Base-by-base conservation (phyloP, 208 protist genomes). In the Leishmania amazonensis region DNA sequence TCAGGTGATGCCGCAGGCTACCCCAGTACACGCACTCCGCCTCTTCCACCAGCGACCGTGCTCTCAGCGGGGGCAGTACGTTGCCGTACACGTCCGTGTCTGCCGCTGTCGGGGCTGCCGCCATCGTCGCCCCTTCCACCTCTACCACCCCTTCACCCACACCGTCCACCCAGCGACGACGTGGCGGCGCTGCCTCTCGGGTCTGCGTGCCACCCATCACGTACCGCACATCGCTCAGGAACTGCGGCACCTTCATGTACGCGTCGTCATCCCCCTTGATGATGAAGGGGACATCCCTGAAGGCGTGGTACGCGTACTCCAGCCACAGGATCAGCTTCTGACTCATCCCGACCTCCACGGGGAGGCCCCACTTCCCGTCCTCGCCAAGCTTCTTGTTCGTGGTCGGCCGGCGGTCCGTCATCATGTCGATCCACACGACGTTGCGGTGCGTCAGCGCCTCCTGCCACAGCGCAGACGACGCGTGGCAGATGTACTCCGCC, bases 181-280 rank as follows among this genome's bases (percentile, higher is more conserved):
- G 5, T 3, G 38, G 40, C 1, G 19, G 67, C 42, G 67, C 17
- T 6, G 67, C 38, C 17, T 49, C 21, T 4, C 75, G 75, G 21
- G 13, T 1, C 58, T 51, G 40, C 35, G 11, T 62, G 75, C 57
- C 75, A 57, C 75, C 57, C 58, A 70, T 60, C 54, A 75, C 51
- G 74, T 58, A 64, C 42, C 77, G 85, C 45, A 90, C 58, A 72
- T 90, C 89, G 51, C 81, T 67, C 70, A 93, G 78, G 65, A 85
- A 88, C 81, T 93, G 87, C 80, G 89, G 89, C 80, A 93, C 87
- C 74, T 84, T 86, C 62, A 90, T 6, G 65, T 89, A 93, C 47
- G 80, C 78, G 75, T 93, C 89, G 79, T 93, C 89, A 70, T 93
- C 89, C n/a, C 85, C 83, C 75, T 91, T 93, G 45, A 81, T 81